phyloP scores from a whole-genome alignment of 371 early-diverging fungal genomes.

The Mortierella sp. region DNA sequence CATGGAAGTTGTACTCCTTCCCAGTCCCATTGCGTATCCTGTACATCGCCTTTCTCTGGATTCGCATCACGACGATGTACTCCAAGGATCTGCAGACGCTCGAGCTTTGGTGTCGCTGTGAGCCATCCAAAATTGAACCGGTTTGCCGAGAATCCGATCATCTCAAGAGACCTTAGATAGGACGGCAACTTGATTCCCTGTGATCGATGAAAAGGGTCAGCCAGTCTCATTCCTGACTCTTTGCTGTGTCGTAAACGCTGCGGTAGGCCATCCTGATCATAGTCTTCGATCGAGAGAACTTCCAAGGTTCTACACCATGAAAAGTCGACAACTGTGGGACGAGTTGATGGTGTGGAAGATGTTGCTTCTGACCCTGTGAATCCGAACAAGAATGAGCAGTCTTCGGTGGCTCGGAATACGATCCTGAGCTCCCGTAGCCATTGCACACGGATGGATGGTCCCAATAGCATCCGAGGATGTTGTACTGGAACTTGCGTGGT shows the following conservation, averaged over 20 bases:
- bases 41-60: neutral
- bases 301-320: slow-evolving; percentile 12
- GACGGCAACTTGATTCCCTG: slow-evolving; percentile 18
- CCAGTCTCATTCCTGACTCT: neutral
- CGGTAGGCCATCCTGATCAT: slow-evolving; percentile 9
- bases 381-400: neutral
- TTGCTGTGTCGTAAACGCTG: slow-evolving; percentile 4
- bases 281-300: slow-evolving; percentile 19
- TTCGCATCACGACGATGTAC: neutral
- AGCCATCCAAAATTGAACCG: slow-evolving; percentile 31
- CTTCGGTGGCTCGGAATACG: slow-evolving; percentile 4
- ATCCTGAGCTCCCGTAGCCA: slow-evolving; percentile 23
- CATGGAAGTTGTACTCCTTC: neutral
- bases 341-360: neutral
- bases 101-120: slow-evolving; percentile 1
- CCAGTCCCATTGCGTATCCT: slow-evolving; percentile 6
- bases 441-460: neutral
- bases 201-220: slow-evolving; percentile 9
- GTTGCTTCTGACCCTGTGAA: neutral
- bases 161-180: slow-evolving; percentile 7
- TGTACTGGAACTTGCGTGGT: slow-evolving; percentile 2
- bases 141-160: slow-evolving; percentile 16
- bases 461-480: slow-evolving; percentile 6
- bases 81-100: slow-evolving; percentile 19
- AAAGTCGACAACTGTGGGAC: slow-evolving; percentile 8